Conservation (phyloP, 208 protist genomes). For the Crithidia acanthocephali region DNA sequence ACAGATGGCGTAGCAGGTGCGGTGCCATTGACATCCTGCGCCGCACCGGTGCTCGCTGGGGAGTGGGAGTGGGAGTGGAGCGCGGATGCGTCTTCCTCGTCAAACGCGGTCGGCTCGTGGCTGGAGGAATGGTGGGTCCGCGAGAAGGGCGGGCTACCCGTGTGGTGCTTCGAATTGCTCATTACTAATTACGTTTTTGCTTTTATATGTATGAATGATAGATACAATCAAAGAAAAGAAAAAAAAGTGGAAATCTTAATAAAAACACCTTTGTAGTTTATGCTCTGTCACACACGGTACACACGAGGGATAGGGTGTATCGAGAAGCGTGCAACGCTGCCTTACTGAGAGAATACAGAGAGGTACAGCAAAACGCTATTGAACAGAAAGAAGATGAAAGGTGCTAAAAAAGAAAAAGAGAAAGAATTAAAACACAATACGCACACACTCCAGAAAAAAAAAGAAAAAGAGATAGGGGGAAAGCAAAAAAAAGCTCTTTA, state of each 20-base stretch:
- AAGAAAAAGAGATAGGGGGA: too few species aligned
- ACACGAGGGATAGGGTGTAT: neutral
- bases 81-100: constrained; percentile 4
- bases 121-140: neutral
- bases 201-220: neutral
- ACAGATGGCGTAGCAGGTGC: neutral
- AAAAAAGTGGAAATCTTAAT: too few species aligned
- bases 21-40: neutral
- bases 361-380: neutral
- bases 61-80: neutral
- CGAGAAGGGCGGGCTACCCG: neutral
- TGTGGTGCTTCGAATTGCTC: neutral
- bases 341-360: neutral
- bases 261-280: too few species aligned
- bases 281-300: neutral
- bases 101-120: constrained; percentile 9
- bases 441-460: too few species aligned
- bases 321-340: too few species aligned
- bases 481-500: too few species aligned
- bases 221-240: too few species aligned
- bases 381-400: too few species aligned
- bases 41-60: neutral
- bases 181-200: neutral
- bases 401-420: too few species aligned
- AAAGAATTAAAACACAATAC: too few species aligned